A percentile compares a stretch with the other conserved stretches of the same genome.
Evolutionary conservation across 1,284 basidiomycete species (phyloP).

Genomic region (Leccinum griseonigrum): DNA sequence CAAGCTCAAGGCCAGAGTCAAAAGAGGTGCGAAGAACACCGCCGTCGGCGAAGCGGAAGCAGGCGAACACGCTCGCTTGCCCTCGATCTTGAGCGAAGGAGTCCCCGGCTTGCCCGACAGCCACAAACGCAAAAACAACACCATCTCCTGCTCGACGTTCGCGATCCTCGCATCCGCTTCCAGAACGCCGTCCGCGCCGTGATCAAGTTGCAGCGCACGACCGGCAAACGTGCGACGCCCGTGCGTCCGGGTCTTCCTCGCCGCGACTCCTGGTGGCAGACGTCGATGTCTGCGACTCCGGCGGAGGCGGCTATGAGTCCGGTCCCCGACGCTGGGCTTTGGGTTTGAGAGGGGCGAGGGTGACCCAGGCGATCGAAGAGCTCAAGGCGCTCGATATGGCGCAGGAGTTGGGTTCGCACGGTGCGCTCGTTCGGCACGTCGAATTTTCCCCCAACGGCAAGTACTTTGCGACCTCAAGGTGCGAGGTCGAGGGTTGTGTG

Average conservation of each 20-base stretch:
- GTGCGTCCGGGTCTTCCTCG: conserved; percentile 25
- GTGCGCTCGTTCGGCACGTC: conserved; percentile 37
- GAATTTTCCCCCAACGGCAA: conserved; percentile 39
- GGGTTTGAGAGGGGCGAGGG: conserved; percentile 46
- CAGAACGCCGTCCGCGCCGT: conserved; percentile 32
- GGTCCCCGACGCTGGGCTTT: conserved; percentile 37
- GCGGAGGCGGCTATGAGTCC: conserved; percentile 32
- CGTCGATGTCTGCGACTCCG: conserved; percentile 17
- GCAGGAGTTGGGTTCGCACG: conserved; percentile 43
- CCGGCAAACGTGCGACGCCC: conserved; percentile 19
- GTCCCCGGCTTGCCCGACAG: background rate
- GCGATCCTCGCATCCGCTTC: conserved; percentile 29
- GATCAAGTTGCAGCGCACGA: conserved; percentile 31
- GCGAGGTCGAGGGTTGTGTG: background rate
- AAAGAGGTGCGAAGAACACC: background rate
- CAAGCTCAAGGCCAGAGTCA: background rate
- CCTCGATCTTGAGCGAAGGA: conserved; percentile 9
- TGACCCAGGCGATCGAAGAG: conserved; percentile 54
- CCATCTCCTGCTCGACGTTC: conserved; percentile 24
- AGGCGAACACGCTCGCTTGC: background rate
- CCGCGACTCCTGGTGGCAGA: conserved; percentile 32
- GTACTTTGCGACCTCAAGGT: conserved; percentile 38
- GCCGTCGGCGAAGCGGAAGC: background rate
- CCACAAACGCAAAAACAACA: background rate
- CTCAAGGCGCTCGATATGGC: conserved; percentile 52